A percentile compares a stretch with the other conserved stretches of the same genome.
Evolutionary conservation across 208 protist species (phyloP).

Genomic region (Borovskyia barvae): DNA sequence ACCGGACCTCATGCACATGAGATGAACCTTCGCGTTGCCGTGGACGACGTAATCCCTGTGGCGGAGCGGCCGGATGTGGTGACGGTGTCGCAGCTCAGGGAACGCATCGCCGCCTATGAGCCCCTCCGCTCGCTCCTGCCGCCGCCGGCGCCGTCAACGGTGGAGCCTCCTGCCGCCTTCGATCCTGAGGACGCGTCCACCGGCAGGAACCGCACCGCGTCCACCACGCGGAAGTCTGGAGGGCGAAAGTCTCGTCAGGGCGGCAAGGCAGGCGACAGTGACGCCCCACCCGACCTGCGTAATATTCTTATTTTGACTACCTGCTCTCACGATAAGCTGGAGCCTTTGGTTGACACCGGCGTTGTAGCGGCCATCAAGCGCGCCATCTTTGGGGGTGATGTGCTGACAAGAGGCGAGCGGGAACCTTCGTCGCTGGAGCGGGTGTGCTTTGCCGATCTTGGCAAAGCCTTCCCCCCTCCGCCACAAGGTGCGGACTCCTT

Average conservation of each 20-base stretch:
- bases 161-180: too few species aligned
- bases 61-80: slow-evolving; percentile 58
- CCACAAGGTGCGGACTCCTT: slow-evolving; percentile 72
- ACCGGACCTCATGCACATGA: slow-evolving; percentile 33
- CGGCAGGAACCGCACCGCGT: background rate
- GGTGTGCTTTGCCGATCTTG: slow-evolving; percentile 83
- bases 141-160: background rate
- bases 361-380: slow-evolving; percentile 65
- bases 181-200: slow-evolving; percentile 1
- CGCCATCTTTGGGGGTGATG: slow-evolving; percentile 42
- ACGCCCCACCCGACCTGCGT: slow-evolving; percentile 40
- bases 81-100: slow-evolving; percentile 78
- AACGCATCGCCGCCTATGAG: slow-evolving; percentile 63
- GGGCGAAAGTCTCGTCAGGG: slow-evolving; percentile 25
- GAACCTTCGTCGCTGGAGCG: slow-evolving; percentile 46
- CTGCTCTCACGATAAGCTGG: slow-evolving; percentile 59
- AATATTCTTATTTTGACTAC: slow-evolving; percentile 83
- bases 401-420: background rate
- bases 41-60: slow-evolving; percentile 83
- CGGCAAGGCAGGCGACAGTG: background rate
- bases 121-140: slow-evolving; percentile 57
- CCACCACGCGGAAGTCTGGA: slow-evolving; percentile 9
- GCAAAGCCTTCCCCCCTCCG: slow-evolving; percentile 63
- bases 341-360: slow-evolving; percentile 77
- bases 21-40: slow-evolving; percentile 70